These are phyloP conservation scores for Wilcoxina mikolae DNA, from an alignment of 495 filamentous ascomycete species.

Conservation along the genomic window DNA sequence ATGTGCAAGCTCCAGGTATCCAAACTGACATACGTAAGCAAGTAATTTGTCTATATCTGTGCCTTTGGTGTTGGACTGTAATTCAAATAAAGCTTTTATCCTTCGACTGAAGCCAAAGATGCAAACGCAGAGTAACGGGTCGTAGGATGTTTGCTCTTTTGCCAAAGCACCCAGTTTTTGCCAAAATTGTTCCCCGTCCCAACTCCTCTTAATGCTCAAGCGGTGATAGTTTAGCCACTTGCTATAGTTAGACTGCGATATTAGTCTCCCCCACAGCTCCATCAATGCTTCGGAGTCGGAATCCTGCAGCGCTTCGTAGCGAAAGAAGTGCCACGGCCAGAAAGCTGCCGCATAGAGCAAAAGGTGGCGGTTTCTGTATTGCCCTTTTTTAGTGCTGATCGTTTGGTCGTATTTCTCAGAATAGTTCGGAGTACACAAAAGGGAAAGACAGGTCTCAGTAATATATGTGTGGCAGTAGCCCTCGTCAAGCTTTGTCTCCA, in stretches of 20 bases:
- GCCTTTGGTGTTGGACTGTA: not conserved
- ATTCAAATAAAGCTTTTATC: not conserved
- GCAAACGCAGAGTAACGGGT: not conserved
- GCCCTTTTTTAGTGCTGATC: not conserved
- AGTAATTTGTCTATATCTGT: not conserved
- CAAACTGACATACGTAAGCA: not conserved
- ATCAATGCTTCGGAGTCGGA: not conserved
- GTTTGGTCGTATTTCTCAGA: not conserved
- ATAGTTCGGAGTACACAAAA: not conserved
- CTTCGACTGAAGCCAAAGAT: not conserved
- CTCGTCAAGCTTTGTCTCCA: conserved; percentile 2
- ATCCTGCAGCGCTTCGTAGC: not conserved
- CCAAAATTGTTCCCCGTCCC: not conserved
- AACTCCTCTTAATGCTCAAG: not conserved
- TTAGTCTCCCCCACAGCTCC: not conserved
- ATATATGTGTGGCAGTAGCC: not conserved
- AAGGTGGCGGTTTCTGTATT: not conserved
- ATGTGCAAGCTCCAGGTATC: not conserved
- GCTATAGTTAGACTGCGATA: not conserved
- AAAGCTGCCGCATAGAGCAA: not conserved
- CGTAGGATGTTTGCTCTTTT: not conserved
- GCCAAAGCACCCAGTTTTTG: not conserved
- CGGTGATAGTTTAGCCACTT: not conserved
- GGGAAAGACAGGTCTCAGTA: not conserved
- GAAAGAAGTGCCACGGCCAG: conserved; percentile 3